phyloP scores from a whole-genome alignment of 177 flowering plant genomes.

The Telopea speciosissima region DNA sequence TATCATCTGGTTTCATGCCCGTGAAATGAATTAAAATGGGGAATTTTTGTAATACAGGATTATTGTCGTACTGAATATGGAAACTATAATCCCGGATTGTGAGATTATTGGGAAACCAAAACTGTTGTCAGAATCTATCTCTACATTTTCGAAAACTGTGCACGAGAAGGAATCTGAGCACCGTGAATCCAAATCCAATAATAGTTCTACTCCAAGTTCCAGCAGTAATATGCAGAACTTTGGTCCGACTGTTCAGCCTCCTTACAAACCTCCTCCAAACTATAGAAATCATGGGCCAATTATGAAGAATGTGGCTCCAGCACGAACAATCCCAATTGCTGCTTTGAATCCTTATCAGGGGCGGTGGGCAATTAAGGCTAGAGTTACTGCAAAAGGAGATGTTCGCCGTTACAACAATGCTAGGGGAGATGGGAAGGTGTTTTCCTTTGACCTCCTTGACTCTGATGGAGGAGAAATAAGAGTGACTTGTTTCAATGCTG shows the following conservation, averaged over 20 bases:
- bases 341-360: conserved; percentile 98
- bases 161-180: conserved; percentile 21
- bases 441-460: conserved; percentile 96
- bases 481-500: conserved; percentile 92
- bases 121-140: conserved; percentile 26
- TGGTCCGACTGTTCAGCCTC: conserved; percentile 71
- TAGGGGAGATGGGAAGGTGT: conserved; percentile 95
- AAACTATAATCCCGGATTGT: conserved; percentile 70
- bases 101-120: conserved; percentile 80
- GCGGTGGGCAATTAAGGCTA: conserved; percentile 96
- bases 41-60: conserved; percentile 45
- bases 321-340: conserved; percentile 81
- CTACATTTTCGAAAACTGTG: conserved; percentile 19
- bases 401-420: conserved; percentile 94
- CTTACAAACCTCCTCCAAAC: conserved; percentile 84
- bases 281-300: conserved; percentile 75
- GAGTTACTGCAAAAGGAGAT: conserved; percentile 96
- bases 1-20: background rate
- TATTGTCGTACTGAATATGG: conserved; percentile 86
- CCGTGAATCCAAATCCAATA: conserved; percentile 10
- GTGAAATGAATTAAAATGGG: background rate
- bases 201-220: conserved; percentile 14
- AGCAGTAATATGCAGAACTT: conserved; percentile 26
- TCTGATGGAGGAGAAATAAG: conserved; percentile 96
- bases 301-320: conserved; percentile 90